Evolutionary conservation across 169 alveolate genomes (phyloP).

Genomic region (Fabrea salina): DNA sequence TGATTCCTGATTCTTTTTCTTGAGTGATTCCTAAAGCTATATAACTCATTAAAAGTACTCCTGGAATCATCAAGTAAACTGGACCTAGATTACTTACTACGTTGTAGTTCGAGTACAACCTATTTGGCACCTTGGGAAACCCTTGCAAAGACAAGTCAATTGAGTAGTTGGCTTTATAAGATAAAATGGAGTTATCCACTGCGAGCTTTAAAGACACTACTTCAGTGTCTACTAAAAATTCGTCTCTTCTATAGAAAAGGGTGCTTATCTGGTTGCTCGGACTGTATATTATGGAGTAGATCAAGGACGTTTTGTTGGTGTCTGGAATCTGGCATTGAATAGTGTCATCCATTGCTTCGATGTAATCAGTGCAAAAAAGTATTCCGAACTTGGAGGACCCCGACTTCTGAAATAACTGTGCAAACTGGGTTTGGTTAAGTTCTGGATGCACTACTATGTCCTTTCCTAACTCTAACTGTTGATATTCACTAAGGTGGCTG

Average conservation of each 20-base stretch:
- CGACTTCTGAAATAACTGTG: neutral
- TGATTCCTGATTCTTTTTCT: slow-evolving; percentile 50
- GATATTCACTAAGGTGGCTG: too few relatives aligned
- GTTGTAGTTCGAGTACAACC: neutral
- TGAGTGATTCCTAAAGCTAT: too few relatives aligned
- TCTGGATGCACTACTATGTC: neutral
- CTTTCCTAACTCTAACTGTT: too few relatives aligned
- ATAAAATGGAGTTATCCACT: neutral
- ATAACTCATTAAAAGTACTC: neutral
- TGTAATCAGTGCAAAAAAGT: slow-evolving; percentile 2
- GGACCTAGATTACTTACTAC: slow-evolving; percentile 19
- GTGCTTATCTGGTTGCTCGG: neutral
- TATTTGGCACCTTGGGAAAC: neutral
- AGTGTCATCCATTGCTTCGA: neutral
- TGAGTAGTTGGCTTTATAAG: neutral
- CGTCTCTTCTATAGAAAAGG: neutral
- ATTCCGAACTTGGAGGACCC: neutral
- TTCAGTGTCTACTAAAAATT: neutral
- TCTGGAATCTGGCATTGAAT: neutral
- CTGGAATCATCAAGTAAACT: neutral
- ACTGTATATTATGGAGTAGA: slow-evolving; percentile 8
- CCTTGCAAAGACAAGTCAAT: neutral
- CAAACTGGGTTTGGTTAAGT: neutral
- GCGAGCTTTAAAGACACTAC: neutral
- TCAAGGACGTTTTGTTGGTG: neutral